These are phyloP conservation scores for Blastobotrys americana DNA, from an alignment of 805 yeast genomes.

Conservation along the genomic window DNA sequence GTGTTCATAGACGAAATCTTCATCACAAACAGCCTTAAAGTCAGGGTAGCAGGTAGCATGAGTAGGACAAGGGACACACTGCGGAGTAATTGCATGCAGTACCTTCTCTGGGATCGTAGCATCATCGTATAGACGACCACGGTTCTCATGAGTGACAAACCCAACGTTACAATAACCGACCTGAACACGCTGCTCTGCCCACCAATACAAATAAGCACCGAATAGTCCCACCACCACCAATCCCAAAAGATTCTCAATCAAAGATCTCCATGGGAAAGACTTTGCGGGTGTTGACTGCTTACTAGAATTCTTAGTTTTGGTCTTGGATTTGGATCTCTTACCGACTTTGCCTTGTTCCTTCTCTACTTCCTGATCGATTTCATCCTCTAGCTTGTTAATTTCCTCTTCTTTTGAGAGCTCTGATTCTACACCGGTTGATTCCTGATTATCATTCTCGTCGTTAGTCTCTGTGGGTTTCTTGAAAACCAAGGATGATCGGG, in stretches of 20 bases:
- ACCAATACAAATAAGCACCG: conserved; percentile 47
- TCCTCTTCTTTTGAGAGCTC: conserved; percentile 2
- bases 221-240: conserved; percentile 20
- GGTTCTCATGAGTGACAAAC: conserved; percentile 25
- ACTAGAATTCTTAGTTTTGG: background rate
- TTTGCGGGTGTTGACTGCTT: background rate
- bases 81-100: conserved; percentile 47
- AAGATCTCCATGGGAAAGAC: background rate
- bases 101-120: conserved; percentile 22
- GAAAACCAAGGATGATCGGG: background rate
- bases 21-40: conserved; percentile 59
- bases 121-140: conserved; percentile 30
- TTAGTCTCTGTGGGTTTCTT: conserved; percentile 5
- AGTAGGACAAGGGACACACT: conserved; percentile 71
- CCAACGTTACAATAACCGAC: conserved; percentile 66
- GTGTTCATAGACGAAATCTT: conserved; percentile 47
- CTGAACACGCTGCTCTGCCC: conserved; percentile 52
- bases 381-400: conserved; percentile 9
- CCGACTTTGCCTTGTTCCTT: background rate
- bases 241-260: background rate
- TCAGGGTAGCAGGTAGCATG: conserved; percentile 67
- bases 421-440: background rate
- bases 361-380: conserved; percentile 6
- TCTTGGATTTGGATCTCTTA: background rate
- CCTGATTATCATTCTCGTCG: background rate